Evolutionary conservation across 176 grass and related monocot species (phyloP).

Genomic region (Cocos nucifera): DNA sequence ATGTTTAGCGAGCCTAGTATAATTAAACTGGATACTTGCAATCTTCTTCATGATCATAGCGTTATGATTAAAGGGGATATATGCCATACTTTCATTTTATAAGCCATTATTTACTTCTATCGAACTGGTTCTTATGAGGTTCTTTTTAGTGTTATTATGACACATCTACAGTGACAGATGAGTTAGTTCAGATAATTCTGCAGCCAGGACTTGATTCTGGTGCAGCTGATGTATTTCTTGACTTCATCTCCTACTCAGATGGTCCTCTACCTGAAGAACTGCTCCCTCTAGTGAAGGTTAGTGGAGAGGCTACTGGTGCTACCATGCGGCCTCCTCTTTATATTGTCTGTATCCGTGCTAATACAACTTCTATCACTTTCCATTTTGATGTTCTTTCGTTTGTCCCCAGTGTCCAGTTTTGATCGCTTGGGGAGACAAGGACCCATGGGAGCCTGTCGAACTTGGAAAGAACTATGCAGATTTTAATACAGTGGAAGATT

Average conservation of each 20-base stretch:
- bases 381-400: background rate
- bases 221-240: constrained; percentile 87
- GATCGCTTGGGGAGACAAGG: constrained; percentile 83
- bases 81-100: too few species aligned
- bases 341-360: too few species aligned
- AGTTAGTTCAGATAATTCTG: constrained; percentile 82
- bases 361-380: background rate
- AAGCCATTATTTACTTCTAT: background rate
- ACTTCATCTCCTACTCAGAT: constrained; percentile 95
- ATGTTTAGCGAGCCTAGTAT: too few species aligned
- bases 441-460: constrained; percentile 91
- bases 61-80: too few species aligned
- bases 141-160: constrained; percentile 85
- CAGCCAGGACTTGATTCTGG: constrained; percentile 83
- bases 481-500: constrained; percentile 78
- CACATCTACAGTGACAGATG: constrained; percentile 70
- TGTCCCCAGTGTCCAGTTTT: constrained; percentile 64
- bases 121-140: constrained; percentile 13
- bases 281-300: constrained; percentile 66
- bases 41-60: too few species aligned
- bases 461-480: constrained; percentile 71
- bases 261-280: constrained; percentile 96
- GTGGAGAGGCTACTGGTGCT: background rate
- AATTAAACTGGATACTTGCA: too few species aligned
- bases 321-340: too few species aligned